Base-by-base conservation (phyloP, 768 basidiomycete species). In the Agrocybe chaxingu region DNA sequence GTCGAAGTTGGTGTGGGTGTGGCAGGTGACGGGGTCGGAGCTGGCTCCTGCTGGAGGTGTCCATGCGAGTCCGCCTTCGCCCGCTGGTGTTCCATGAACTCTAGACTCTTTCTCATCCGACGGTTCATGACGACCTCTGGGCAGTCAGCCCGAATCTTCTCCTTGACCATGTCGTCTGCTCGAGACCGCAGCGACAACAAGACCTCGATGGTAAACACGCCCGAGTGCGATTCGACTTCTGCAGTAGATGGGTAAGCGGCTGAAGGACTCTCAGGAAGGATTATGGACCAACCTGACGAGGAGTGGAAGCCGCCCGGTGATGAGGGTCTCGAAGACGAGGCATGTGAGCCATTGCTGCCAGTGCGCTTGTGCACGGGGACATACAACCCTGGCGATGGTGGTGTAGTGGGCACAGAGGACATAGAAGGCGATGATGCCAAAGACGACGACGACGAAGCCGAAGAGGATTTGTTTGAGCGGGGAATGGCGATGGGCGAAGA, bases 111-210 rank as follows among this genome's bases (percentile, higher is more conserved):
- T 44, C 62, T 59, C 58, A 66, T 64, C 42, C 63, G 64, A 36
- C 65, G 56, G 44, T 62, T 67, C 63, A 69, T 66, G 19, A 66
- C 58, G 10, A 67, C 56, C 45, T 69, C 65, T 1, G 66, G 66
- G 53, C 57, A 59, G 1, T 55, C 36, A 8, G 45, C 50, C 12
- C 59, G 57, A 32, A 65, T 57, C 39, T 56, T 58, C 19, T 53
- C 55, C 16, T 59, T 63, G 39, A 65, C 51, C 9, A 56, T 54
- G 29, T 61, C 58, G 37, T 62, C 55, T 8, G 59, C 62, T 11
- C 42, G 35, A 4, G 57, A 48, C 3, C 58, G 59, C 13, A 63
- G 57, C 3, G 59, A 57, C 11, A 63, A 45, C 2, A 63, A 48
- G 37, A 47, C 49, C 9, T 46, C 56, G 3, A 42, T 7, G 5